A percentile compares a stretch with the other conserved stretches of the same genome.
Evolutionary conservation across 2,329 filamentous ascomycete genomes (phyloP).

Genomic region (Neopestalotiopsis rosae): DNA sequence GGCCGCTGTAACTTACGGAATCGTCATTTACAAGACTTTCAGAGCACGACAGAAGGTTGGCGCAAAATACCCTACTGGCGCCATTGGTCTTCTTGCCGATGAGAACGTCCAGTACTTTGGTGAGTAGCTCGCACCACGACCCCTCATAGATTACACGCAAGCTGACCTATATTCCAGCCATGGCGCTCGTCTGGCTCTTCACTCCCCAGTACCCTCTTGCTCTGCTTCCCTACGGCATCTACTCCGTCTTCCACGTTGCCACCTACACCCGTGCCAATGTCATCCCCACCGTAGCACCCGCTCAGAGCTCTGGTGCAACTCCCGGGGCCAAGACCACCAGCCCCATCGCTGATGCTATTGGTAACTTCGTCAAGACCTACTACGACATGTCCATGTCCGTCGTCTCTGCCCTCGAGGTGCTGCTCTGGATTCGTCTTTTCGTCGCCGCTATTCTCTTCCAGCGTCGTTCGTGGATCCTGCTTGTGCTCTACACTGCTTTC

Average conservation of each 20-base stretch:
- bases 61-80: conserved; percentile 66
- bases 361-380: conserved; percentile 95
- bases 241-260: conserved; percentile 97
- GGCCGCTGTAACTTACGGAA: conserved; percentile 91
- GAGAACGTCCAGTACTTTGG: conserved; percentile 98
- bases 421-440: conserved; percentile 83
- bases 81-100: conserved; percentile 74
- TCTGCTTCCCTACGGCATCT: conserved; percentile 92
- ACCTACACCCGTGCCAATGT: conserved; percentile 95
- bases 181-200: conserved; percentile 96
- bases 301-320: conserved; percentile 69
- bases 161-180: conserved; percentile 58
- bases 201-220: conserved; percentile 88
- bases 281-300: conserved; percentile 82
- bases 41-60: conserved; percentile 81
- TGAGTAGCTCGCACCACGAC: conserved; percentile 53
- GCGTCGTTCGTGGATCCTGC: conserved; percentile 87
- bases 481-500: conserved; percentile 88
- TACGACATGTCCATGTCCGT: conserved; percentile 96
- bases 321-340: conserved; percentile 62
- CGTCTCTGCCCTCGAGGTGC: conserved; percentile 86
- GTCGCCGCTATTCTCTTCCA: conserved; percentile 85
- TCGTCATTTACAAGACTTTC: conserved; percentile 98
- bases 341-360: conserved; percentile 81
- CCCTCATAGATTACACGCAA: conserved; percentile 17